Base-by-base conservation (phyloP, 345 rosid genomes). In the Pseudoturritis turrita region DNA sequence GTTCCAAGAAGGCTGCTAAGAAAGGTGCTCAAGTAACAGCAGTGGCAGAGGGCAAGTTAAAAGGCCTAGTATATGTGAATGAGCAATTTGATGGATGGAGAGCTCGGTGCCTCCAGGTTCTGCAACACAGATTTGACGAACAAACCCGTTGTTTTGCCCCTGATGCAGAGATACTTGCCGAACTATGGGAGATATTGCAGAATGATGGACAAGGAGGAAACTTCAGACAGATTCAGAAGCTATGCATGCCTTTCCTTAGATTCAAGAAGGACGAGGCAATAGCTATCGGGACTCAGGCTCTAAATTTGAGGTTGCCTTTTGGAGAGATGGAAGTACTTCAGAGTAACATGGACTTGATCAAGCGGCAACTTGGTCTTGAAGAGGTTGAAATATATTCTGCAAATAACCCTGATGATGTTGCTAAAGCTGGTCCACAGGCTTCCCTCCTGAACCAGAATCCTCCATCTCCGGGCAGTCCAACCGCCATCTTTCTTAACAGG, bases 221-320 rank as follows among this genome's bases (percentile, higher is more conserved):
- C 77, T 82, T 89, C 57, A 88, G 82, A 70, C 82, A 85, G 49
- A 83, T 75, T 28, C 89, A 86, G 73, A 94, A 91, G 71, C 81
- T 76, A 22, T 91, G 96, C 70, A 86, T 89, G 97, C 96, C 97
- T 53, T 91, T 91, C 85, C 65, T 95, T 78, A 91, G 84, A 71
- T 91, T 91, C 70, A 95, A 91, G 84, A 91, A 86, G 82, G 88
- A 88, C 40, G 87, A 95, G 81, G 85, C 92, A 4, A 68, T 80
- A 52, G 74, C 86, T 52, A 70, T 95, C 5, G 99, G 97, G 22
- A 53, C 56, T 44, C 89, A 87, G 43, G 90, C 96, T 56, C 81
- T 95, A 76, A 88, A 91, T 80, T 76, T 95, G 83, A 85, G 68
- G 79, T 81, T 91, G 5, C 90, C 96, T 4, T 94, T 94, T 77